Conservation (phyloP, 805 yeast species). For the Candida endomychidarum region DNA sequence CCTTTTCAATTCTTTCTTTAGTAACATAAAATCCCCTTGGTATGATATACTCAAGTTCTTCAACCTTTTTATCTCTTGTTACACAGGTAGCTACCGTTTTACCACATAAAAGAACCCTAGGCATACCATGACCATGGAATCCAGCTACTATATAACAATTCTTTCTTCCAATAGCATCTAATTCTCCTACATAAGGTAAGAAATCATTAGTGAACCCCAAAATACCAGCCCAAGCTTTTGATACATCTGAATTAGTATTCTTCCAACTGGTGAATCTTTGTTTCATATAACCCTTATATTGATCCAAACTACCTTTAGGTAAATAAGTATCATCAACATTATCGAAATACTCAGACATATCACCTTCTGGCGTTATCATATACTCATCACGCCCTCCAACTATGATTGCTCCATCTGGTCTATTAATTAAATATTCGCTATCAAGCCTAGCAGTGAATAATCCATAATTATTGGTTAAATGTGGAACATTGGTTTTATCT, state of each 20-base stretch:
- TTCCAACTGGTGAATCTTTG: conserved; percentile 33
- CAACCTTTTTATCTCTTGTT: conserved; percentile 9
- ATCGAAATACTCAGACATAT: conserved; percentile 21
- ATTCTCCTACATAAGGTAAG: conserved; percentile 45
- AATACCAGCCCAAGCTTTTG: conserved; percentile 46
- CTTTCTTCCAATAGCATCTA: conserved; percentile 20
- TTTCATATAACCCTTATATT: conserved; percentile 29
- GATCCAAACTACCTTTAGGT: conserved; percentile 18
- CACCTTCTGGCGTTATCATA: conserved; percentile 7
- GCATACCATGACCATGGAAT: conserved; percentile 54
- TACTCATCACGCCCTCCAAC: conserved; percentile 31
- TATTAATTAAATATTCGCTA: conserved; percentile 35
- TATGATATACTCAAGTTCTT: conserved; percentile 7
- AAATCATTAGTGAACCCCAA: conserved; percentile 44
- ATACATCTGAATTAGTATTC: conserved; percentile 20
- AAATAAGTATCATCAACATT: conserved; percentile 35
- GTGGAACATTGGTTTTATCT: conserved; percentile 25
- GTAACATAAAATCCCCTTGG: conserved; percentile 11
- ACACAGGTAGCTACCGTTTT: conserved; percentile 36
- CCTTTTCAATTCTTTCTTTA: conserved; percentile 8
- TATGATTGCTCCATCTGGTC: conserved; percentile 38
- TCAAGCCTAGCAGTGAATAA: conserved; percentile 15
- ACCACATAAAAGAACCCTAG: conserved; percentile 41
- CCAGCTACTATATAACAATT: conserved; percentile 46
- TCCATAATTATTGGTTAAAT: conserved; percentile 35